These are phyloP conservation scores for Vinca major DNA, from an alignment of 305 asterid genomes.

Conservation along the genomic window DNA sequence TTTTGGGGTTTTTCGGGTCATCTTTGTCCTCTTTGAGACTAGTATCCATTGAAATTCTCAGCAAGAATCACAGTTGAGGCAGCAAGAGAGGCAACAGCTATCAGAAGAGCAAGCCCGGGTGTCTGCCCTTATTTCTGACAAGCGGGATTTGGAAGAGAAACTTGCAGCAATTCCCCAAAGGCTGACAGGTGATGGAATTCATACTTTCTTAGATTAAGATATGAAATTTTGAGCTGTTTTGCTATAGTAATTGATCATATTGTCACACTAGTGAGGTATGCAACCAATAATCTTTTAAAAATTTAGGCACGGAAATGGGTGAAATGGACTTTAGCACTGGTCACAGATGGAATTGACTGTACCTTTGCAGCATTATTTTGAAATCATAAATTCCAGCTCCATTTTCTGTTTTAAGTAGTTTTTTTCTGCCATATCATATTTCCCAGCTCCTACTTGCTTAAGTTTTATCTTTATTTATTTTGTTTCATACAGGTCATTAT, in stretches of 20 bases:
- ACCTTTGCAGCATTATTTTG: neutral
- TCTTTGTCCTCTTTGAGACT: slow-evolving; percentile 13
- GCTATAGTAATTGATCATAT: neutral
- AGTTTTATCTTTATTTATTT: neutral
- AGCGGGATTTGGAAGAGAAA: slow-evolving; percentile 79
- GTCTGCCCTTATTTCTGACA: slow-evolving; percentile 55
- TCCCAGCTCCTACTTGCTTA: neutral
- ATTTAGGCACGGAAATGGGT: neutral
- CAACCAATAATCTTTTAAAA: no score
- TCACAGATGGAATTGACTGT: neutral
- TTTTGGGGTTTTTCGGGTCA: slow-evolving; percentile 2
- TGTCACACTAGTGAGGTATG: neutral
- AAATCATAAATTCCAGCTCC: neutral
- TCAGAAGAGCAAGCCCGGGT: slow-evolving; percentile 60
- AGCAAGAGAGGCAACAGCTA: slow-evolving; percentile 57
- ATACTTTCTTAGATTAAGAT: slow-evolving; percentile 6
- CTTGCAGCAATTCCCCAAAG: slow-evolving; percentile 48
- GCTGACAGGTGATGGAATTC: slow-evolving; percentile 42
- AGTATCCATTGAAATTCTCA: slow-evolving; percentile 24
- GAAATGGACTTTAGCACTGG: neutral
- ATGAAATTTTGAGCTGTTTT: slow-evolving; percentile 1
- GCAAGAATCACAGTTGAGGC: slow-evolving; percentile 72
- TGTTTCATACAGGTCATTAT: neutral
- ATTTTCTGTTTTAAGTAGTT: neutral
- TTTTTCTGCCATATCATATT: no score